A percentile compares a stretch with the other conserved stretches of the same genome.
Evolutionary conservation across 345 rosid genomes (phyloP).

Genomic region (Melaleuca alternifolia): DNA sequence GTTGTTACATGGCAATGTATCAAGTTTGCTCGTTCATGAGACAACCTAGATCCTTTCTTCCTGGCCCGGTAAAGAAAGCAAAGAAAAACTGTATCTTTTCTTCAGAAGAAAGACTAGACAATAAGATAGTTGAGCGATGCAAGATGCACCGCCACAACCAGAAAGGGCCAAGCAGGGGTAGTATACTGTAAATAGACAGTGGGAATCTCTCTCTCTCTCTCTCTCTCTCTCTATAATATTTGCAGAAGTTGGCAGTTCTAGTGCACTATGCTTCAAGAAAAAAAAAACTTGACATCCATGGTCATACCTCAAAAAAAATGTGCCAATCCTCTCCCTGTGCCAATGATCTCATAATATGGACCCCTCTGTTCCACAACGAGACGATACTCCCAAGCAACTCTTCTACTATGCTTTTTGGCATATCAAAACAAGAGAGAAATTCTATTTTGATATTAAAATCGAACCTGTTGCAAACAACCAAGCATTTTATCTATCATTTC

Average conservation of each 20-base stretch:
- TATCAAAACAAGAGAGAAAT: slow-evolving; percentile 41
- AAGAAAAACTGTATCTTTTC: neutral
- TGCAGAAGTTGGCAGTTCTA: neutral
- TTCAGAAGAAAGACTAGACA: neutral
- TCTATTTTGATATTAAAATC: slow-evolving; percentile 34
- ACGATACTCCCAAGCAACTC: slow-evolving; percentile 34
- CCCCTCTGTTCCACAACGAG: slow-evolving; percentile 47
- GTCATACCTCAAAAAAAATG: neutral
- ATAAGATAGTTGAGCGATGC: neutral
- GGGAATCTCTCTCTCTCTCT: neutral
- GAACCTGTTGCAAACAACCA: slow-evolving; percentile 35
- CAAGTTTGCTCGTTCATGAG: neutral
- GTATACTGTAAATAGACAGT: neutral
- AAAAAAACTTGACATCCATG: neutral
- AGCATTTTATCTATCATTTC: neutral
- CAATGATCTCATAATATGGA: slow-evolving; percentile 19
- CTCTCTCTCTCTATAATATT: neutral
- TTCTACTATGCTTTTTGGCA: slow-evolving; percentile 31
- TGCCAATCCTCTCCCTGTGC: slow-evolving; percentile 62
- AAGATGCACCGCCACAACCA: neutral
- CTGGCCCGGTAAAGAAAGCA: neutral
- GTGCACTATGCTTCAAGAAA: neutral
- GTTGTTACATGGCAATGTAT: neutral
- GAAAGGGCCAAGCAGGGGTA: neutral
- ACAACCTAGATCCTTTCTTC: neutral